These are phyloP conservation scores for Lecanosticta acicola DNA, from an alignment of 2,329 filamentous ascomycete species.

Conservation along the genomic window DNA sequence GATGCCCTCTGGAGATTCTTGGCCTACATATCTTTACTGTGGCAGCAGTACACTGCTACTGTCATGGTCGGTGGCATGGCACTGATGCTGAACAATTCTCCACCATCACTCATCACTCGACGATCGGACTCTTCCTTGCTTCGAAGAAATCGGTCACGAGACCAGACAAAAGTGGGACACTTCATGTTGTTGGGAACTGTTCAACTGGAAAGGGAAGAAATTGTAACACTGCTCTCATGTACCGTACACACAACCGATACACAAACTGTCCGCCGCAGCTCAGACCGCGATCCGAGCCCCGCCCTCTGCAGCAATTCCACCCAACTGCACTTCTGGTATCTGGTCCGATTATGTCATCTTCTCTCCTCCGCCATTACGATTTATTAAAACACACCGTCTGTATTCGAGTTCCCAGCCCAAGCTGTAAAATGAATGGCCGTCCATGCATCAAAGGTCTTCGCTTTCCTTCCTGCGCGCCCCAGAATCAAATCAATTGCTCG, in stretches of 20 bases:
- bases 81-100: no score
- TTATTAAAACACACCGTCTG: not conserved
- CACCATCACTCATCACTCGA: no score
- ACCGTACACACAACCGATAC: not conserved
- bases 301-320: constrained; percentile 4
- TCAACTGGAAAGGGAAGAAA: no score
- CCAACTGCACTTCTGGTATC: constrained; percentile 6
- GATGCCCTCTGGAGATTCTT: no score
- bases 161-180: no score
- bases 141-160: no score
- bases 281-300: not conserved
- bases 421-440: constrained; percentile 10
- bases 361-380: constrained; percentile 10
- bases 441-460: constrained; percentile 8
- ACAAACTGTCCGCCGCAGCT: not conserved
- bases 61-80: no score
- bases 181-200: no score
- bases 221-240: no score
- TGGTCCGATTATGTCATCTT: not conserved
- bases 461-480: constrained; percentile 9
- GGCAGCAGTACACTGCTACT: no score
- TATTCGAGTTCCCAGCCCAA: constrained; percentile 3
- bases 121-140: no score
- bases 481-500: constrained; percentile 6
- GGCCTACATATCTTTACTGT: no score